These are phyloP conservation scores for Salix purpurea DNA, from an alignment of 345 rosid genomes.

Conservation along the genomic window DNA sequence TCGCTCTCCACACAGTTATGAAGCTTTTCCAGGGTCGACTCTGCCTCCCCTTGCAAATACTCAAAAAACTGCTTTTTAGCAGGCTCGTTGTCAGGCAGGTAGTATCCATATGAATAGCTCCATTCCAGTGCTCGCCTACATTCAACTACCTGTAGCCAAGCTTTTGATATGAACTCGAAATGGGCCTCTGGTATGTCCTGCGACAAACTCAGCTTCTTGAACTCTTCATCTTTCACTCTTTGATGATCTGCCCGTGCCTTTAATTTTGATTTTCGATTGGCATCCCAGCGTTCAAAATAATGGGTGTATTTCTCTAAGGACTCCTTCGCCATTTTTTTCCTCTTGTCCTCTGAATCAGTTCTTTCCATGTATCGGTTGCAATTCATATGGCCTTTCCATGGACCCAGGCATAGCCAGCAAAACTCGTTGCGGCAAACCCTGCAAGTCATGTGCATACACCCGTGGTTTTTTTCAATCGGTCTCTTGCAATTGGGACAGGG, in stretches of 20 bases:
- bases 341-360: not conserved
- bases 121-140: constrained; percentile 33
- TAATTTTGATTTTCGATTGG: constrained; percentile 17
- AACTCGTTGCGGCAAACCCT: constrained; percentile 10
- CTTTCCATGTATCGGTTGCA: not conserved
- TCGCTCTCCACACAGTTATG: constrained; percentile 32
- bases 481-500: constrained; percentile 37
- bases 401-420: constrained; percentile 38
- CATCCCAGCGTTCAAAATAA: constrained; percentile 39
- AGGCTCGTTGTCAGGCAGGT: constrained; percentile 6
- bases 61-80: constrained; percentile 33
- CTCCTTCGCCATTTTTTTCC: constrained; percentile 3
- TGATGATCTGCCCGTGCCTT: constrained; percentile 15
- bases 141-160: constrained; percentile 34
- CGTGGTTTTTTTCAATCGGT: constrained; percentile 34
- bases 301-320: constrained; percentile 12
- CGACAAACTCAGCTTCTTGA: not conserved
- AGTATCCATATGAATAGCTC: constrained; percentile 39
- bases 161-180: constrained; percentile 22
- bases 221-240: not conserved
- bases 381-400: not conserved
- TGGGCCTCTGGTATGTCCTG: not conserved
- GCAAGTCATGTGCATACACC: constrained; percentile 34
- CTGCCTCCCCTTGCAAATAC: constrained; percentile 42
- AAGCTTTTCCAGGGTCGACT: constrained; percentile 29